These are phyloP conservation scores for Vishniacozyma victoriae DNA, from an alignment of 768 basidiomycete species.

Conservation along the genomic window DNA sequence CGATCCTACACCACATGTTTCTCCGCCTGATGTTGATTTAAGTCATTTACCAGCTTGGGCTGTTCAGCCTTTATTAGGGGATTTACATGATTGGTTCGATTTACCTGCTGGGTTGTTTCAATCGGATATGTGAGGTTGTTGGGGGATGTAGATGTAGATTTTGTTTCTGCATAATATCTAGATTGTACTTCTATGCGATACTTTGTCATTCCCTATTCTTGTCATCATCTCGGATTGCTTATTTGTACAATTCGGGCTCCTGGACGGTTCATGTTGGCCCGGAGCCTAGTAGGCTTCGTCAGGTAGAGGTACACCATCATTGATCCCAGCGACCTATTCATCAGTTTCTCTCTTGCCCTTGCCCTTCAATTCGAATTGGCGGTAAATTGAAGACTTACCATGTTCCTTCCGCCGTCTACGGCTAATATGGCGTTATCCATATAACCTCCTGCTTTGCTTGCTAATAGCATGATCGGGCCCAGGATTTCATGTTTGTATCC, in stretches of 20 bases:
- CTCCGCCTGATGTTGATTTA: slow-evolving; percentile 28
- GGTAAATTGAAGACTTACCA: slow-evolving; percentile 18
- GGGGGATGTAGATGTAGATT: too few relatives aligned
- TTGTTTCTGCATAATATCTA: too few relatives aligned
- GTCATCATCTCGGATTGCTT: too few relatives aligned
- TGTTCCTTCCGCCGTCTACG: slow-evolving; percentile 34
- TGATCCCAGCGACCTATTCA: slow-evolving; percentile 12
- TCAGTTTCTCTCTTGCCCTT: not conserved
- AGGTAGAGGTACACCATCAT: slow-evolving; percentile 10
- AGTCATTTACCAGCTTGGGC: slow-evolving; percentile 35
- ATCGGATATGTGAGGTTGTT: slow-evolving; percentile 7
- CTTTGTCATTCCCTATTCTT: too few relatives aligned
- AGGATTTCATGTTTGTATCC: slow-evolving; percentile 33
- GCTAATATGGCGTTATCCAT: slow-evolving; percentile 31
- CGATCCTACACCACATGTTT: slow-evolving; percentile 37
- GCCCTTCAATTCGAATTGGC: not conserved
- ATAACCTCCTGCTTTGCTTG: slow-evolving; percentile 31
- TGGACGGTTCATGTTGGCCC: too few relatives aligned
- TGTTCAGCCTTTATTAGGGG: slow-evolving; percentile 34
- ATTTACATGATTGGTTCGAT: slow-evolving; percentile 44
- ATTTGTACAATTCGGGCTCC: too few relatives aligned
- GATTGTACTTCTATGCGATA: too few relatives aligned
- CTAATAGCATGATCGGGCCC: slow-evolving; percentile 37
- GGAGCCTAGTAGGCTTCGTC: not conserved
- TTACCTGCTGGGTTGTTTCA: slow-evolving; percentile 33